Base-by-base conservation (phyloP, 2,329 filamentous ascomycete genomes). In the Geoglossum cookeanum region DNA sequence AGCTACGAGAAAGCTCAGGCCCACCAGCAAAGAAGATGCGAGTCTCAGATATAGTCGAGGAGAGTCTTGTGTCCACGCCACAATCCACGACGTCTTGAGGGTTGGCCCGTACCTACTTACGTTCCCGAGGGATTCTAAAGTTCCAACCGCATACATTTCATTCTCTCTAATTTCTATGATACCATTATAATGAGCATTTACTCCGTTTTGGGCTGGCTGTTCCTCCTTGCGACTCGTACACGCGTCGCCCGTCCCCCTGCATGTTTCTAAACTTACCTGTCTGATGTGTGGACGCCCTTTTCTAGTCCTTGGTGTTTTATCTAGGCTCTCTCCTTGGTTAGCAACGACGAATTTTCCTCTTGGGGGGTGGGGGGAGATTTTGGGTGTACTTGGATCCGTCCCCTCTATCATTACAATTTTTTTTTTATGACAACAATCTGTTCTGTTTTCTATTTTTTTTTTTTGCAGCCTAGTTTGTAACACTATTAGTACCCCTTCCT, bases 11-110 rank as follows among this genome's bases (percentile, higher is more conserved):
- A 11, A 22, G 17, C 17, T 37, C 32, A 27, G 76, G 76, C 61
- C 75, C 75, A 49, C 68, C 70, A 32, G 71, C 76, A 59, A 80
- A 80, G 69, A 76, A 74, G 65, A 76, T 78, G 68, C 73, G 75
- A 58, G 68, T 80, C 57, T 75, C 76, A 61, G 77, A 80, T 60
- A 70, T 75, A 58, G 72, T 77, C 55, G 73, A 75, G 55, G 72
- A 75, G 57, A 53, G 56, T 15, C 39, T 42, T 7, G 55, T 42
- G 13, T 55, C 54, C 11, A 55, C 37, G 15, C 54, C 54, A 3
- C 54, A 55, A 17, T 45, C 54, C 27, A 48, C 54, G 6, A 45
- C 54, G 29, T 44, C 33, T 45, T 55, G 29, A 55, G 6, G 4
- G 30, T 22, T 37, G 30, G 9, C 49, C n/a, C n/a, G n/a, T 35